These are phyloP conservation scores for Astragalus membranaceus DNA, from an alignment of 306 rosid genomes.

Conservation along the genomic window DNA sequence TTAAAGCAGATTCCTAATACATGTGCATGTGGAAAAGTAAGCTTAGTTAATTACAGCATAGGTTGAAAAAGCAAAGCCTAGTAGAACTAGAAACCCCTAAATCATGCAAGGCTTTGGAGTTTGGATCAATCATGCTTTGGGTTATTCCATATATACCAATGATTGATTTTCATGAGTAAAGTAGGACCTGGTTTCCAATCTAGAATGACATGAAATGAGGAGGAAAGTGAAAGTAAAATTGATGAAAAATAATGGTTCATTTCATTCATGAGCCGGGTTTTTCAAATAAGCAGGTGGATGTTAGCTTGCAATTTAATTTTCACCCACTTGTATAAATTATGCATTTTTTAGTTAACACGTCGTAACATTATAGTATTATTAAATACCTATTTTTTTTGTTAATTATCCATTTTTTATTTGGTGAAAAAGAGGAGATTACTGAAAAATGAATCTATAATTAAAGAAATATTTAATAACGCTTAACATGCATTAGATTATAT, in stretches of 20 bases:
- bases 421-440: too few species aligned
- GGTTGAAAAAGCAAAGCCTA: slow-evolving; percentile 6
- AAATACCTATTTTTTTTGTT: too few species aligned
- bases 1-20: slow-evolving; percentile 20
- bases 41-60: not conserved
- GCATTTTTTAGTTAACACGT: too few species aligned
- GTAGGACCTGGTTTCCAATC: not conserved
- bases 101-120: slow-evolving; percentile 21
- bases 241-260: not conserved
- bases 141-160: not conserved
- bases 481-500: too few species aligned
- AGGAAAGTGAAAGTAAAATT: not conserved
- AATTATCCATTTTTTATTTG: too few species aligned
- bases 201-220: not conserved
- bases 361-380: too few species aligned
- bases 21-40: not conserved
- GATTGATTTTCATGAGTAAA: not conserved
- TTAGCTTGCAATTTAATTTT: not conserved
- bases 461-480: too few species aligned
- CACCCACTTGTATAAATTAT: not conserved
- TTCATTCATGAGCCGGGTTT: not conserved
- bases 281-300: not conserved
- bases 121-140: not conserved
- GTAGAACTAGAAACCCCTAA: slow-evolving; percentile 5
- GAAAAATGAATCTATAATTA: too few species aligned